Evolutionary conservation across 805 yeast genomes (phyloP), one percentile per base, ranked within the genome.

Genomic region (Ogataea kodamae): DNA sequence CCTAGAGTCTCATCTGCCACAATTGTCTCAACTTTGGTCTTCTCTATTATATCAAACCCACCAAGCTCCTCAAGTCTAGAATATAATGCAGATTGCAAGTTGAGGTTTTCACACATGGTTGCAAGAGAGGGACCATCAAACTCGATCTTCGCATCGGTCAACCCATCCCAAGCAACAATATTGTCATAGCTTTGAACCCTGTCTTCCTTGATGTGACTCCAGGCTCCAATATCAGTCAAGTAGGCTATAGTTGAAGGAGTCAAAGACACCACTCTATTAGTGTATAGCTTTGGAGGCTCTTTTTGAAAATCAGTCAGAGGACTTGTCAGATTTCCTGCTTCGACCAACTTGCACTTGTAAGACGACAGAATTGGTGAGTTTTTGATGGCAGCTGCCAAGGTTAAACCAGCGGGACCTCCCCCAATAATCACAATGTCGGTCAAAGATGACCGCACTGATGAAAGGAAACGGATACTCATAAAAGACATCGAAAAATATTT

Each of bases 401-500:
- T 81, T 37, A 92, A 63, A 0, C 98, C 98, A 1, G 97, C 97
- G 1, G 97, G 96, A 0, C 98, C 98, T 6, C 95, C 97, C 22
- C 98, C 98, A 22, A 92, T 83, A 34, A 92, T 83, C 6, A 86
- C 79, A 13, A 92, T 74, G 58, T 90, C 97, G 18, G 71, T 63
- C 18, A 52, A 22, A 20, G 30, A 40, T 14, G 32, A n/a, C 4
- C 45, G 38, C 3, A 48, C 54, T 2, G 59, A 55, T 2, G 62
- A 49, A 18, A 57, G 30, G 14, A 46, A 45, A 27, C 62, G 50
- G 35, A 36, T 54, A 20, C 51, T 43, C 40, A 54, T 27, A n/a
- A 14, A n/a, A n/a, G n/a, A n/a, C n/a, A 12, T 18, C 11, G 13
- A 18, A 27, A 33, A 33, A 33, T 14, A 13, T 18, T 17, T 24